Percentiles rank a stretch among this genome's conserved stretches.
Evolutionary conservation across 2,329 filamentous ascomycete species (phyloP).

Genomic region (Drechslerella coelobrocha): DNA sequence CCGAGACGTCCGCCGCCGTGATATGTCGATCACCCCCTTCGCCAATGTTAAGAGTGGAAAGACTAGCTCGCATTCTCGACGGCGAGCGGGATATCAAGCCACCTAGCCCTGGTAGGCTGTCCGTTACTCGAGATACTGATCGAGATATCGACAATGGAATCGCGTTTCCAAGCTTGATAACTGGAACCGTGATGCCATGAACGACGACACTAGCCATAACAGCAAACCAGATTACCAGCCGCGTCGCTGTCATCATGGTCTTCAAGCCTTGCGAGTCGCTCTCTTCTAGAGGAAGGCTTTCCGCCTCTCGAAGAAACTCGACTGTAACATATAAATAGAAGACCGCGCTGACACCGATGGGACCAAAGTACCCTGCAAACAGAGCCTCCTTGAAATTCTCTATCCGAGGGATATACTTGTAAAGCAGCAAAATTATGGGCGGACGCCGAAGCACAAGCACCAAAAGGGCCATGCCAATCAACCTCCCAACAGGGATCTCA

Average conservation of each 20-base stretch:
- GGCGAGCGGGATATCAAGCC: slow-evolving; percentile 21
- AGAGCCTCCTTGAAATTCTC: slow-evolving; percentile 74
- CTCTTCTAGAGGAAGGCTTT: slow-evolving; percentile 23
- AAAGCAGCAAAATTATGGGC: slow-evolving; percentile 76
- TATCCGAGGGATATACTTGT: slow-evolving; percentile 80
- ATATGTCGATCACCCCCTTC: slow-evolving; percentile 10
- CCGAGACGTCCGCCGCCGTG: slow-evolving; percentile 14
- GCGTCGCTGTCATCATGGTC: slow-evolving; percentile 24
- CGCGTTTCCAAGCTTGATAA: slow-evolving; percentile 49
- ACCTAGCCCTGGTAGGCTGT: slow-evolving; percentile 30
- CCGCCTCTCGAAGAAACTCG: slow-evolving; percentile 71
- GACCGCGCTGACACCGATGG: slow-evolving; percentile 86
- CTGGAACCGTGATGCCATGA: slow-evolving; percentile 51
- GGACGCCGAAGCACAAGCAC: slow-evolving; percentile 79
- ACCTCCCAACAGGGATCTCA: slow-evolving; percentile 72
- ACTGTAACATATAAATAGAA: slow-evolving; percentile 85
- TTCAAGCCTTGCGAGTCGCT: slow-evolving; percentile 15
- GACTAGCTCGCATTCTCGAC: slow-evolving; percentile 22
- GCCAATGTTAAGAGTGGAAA: slow-evolving; percentile 11
- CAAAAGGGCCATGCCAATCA: slow-evolving; percentile 75
- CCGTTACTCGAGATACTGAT: slow-evolving; percentile 40
- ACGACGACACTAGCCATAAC: slow-evolving; percentile 50
- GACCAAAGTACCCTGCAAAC: slow-evolving; percentile 92
- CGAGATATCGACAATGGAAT: slow-evolving; percentile 39
- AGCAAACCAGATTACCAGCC: slow-evolving; percentile 46